Conservation (phyloP, 2,329 filamentous ascomycete species). For the Aspergillus amoenus region DNA sequence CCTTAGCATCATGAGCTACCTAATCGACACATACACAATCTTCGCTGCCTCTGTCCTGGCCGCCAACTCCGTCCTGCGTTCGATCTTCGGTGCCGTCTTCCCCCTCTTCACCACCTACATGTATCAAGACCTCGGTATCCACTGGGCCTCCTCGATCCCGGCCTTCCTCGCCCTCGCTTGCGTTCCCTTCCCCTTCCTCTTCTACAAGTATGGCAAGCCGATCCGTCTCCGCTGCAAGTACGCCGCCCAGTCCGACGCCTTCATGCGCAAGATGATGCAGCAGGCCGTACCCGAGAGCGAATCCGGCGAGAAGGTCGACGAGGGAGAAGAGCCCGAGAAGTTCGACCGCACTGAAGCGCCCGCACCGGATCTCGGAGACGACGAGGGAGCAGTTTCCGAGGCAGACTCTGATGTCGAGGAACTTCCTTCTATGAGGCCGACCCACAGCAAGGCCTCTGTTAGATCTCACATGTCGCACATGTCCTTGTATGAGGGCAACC, state of each 20-base stretch:
- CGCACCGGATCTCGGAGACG: constrained; percentile 11
- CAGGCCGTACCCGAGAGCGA: constrained; percentile 16
- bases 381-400: constrained; percentile 24
- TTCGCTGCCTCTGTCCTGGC: constrained; percentile 45
- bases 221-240: constrained; percentile 46
- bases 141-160: constrained; percentile 49
- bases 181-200: constrained; percentile 45
- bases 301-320: constrained; percentile 21
- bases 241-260: constrained; percentile 36
- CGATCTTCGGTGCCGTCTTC: constrained; percentile 48
- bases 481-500: constrained; percentile 44
- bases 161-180: constrained; percentile 48
- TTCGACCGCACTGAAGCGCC: constrained; percentile 38
- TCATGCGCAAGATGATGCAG: constrained; percentile 37
- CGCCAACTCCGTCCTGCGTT: constrained; percentile 48
- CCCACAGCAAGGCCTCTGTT: constrained; percentile 28
- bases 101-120: constrained; percentile 49
- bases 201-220: constrained; percentile 42
- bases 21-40: constrained; percentile 46
- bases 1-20: constrained; percentile 43
- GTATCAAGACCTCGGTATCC: constrained; percentile 47
- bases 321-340: constrained; percentile 16
- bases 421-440: constrained; percentile 22
- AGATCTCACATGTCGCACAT: constrained; percentile 18
- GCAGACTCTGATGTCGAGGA: constrained; percentile 22